Evolutionary conservation across 1,284 basidiomycete genomes (phyloP), one percentile per base, ranked within the genome.

Genomic region (Melampsora allii-populina): DNA sequence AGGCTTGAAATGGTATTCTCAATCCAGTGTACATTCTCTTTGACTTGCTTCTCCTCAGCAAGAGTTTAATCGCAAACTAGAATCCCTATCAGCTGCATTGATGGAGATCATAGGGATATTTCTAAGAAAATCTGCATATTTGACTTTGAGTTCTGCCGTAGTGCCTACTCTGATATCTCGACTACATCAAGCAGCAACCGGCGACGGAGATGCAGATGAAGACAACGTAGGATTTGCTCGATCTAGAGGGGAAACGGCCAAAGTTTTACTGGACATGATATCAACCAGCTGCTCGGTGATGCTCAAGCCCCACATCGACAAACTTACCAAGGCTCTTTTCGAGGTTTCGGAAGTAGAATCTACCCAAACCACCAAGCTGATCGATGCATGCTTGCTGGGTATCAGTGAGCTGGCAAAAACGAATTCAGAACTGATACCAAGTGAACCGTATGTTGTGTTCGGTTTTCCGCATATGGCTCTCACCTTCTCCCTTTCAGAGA

Each of bases 101-200:
- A 81, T 88, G 1, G 81, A 86, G 0, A 96, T 93, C 0, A 87
- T 97, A 84, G 83, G 84, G 0, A 83, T 84, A n/a, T 83, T 97
- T 77, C 82, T 96, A 59, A 89, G 89, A 33, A 86, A 87, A 31
- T 87, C 87, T 2, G 87, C 86, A 46, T 87, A 90, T 76, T 87
- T 88, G 66, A 84, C 94, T 75, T 79, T 95, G 79, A 96, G 96
- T 80, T 87, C 89, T 63, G 92, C 92, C 0, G 90, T 90, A 0
- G 86, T 98, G 24, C 88, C 92, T 0, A 88, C 88, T 0, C 85
- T 98, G 5, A 78, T 85, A 65, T 81, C 88, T 78, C 86, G 87
- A 9, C 79, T 93, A 2, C 86, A 87, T 75, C 85, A 85, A 75
- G 82, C 80, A 83, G 31, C 75, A 53, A 31, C 75, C 24, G 76